A percentile compares a stretch with the other conserved stretches of the same genome.
Conservation (phyloP, 139 green algal species). For the Picochlorum sp. region DNA sequence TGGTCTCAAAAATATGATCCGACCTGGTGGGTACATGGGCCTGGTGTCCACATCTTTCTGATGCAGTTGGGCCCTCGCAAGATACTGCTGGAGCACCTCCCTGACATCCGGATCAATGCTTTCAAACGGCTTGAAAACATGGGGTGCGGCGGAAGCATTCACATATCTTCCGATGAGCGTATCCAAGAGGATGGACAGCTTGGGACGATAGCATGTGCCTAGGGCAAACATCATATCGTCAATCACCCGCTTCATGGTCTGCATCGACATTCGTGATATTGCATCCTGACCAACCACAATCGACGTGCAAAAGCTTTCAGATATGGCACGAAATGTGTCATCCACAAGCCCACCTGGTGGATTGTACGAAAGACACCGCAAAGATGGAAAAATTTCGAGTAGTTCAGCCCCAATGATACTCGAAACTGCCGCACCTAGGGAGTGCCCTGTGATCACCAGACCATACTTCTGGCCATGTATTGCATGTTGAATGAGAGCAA, state of each 20-base stretch:
- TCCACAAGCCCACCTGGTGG: constrained; percentile 35
- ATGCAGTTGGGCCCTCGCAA: background rate
- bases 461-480: constrained; percentile 26
- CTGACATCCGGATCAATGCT: background rate
- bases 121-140: background rate
- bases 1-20: constrained; percentile 42
- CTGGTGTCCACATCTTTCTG: background rate
- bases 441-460: constrained; percentile 59
- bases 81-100: background rate
- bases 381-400: constrained; percentile 27
- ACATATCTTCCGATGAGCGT: constrained; percentile 3
- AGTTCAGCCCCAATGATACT: constrained; percentile 50
- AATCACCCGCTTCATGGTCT: constrained; percentile 19
- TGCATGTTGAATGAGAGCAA: constrained; percentile 8
- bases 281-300: constrained; percentile 28
- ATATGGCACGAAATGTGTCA: constrained; percentile 18
- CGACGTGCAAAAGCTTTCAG: constrained; percentile 31
- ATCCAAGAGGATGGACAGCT: constrained; percentile 13
- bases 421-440: constrained; percentile 55
- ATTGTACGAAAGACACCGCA: constrained; percentile 47
- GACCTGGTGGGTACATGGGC: constrained; percentile 41
- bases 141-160: background rate
- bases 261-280: background rate
- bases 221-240: constrained; percentile 41
- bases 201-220: constrained; percentile 42